Base-by-base conservation (phyloP, 257 asterid species). In the Nemophila menziesii region DNA sequence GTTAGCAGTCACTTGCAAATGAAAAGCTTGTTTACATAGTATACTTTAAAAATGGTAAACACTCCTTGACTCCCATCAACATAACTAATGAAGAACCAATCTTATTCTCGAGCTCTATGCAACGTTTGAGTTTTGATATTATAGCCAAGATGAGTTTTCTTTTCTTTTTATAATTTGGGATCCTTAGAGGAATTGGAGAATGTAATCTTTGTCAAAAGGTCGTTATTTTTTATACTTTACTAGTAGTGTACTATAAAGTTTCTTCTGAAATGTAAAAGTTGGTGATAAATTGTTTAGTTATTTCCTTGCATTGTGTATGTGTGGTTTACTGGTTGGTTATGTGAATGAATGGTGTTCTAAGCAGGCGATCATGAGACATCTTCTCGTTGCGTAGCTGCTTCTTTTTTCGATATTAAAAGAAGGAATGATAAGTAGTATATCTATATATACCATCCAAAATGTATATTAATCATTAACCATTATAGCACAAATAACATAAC, bases 31-130 rank as follows among this genome's bases (percentile, higher is more conserved):
- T 33, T 39, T 3, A 15, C 43, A 24, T 1, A 13, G 8, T 41
- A 40, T 17, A 12, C 9, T 29, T 41, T 5, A 13, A 7, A n/a
- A 29, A 29, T 29, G 36, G 8, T 29, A 7, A 3, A 3, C 9
- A 29, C 36, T 29, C 36, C 12, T n/a, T n/a, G n/a, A n/a, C n/a
- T n/a, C n/a, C 36, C 36, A 29, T 29, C 12, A 7, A 7, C 36
- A n/a, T 29, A 13, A 29, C 2, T 29, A 29, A n/a, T 2, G 12
- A 29, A 29, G 36, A 29, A 29, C 36, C 8, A 29, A 2, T 29
- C 36, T 5, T 29, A 29, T 47, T 49, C 45, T 51, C 38, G 23
- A 37, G 39, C 52, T 54, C 46, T 27, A 46, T 40, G 47, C 47
- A 52, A 20, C 49, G 62, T 36, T 70, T 64, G 44, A 16, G 1